Conservation (phyloP, 768 basidiomycete species). For the Daedaleopsis nitida region DNA sequence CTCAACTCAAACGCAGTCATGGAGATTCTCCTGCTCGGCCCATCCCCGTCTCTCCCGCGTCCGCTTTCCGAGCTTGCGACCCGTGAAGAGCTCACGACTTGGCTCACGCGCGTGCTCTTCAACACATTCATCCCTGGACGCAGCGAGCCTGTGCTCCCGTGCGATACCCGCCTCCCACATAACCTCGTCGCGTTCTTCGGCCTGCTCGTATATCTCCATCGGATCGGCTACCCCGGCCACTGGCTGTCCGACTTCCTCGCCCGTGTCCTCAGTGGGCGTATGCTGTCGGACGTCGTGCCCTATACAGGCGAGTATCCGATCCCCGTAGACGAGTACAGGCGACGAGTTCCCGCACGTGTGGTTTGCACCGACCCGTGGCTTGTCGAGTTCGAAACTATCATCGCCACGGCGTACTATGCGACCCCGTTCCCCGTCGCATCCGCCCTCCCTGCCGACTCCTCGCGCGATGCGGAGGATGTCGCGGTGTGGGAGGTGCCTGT, state of each 20-base stretch:
- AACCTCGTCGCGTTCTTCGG: constrained; percentile 37
- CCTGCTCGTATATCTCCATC: constrained; percentile 35
- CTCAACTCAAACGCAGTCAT: constrained; percentile 26
- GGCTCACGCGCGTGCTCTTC: constrained; percentile 38
- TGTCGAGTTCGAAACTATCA: constrained; percentile 26
- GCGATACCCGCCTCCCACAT: constrained; percentile 35
- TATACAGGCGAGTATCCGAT: constrained; percentile 32
- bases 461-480: constrained; percentile 18
- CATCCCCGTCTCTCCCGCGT: background rate
- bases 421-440: constrained; percentile 23
- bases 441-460: constrained; percentile 14
- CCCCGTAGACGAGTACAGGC: constrained; percentile 17
- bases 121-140: constrained; percentile 32
- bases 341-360: constrained; percentile 20
- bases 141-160: constrained; percentile 21
- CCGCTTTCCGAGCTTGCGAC: constrained; percentile 26
- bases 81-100: constrained; percentile 33
- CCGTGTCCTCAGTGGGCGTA: constrained; percentile 28
- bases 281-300: constrained; percentile 30
- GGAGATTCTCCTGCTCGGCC: background rate
- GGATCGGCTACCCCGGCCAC: constrained; percentile 39
- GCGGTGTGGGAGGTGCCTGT: constrained; percentile 21
- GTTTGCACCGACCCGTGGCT: constrained; percentile 27
- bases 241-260: constrained; percentile 39
- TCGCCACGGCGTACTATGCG: constrained; percentile 23